Conservation (phyloP, 768 basidiomycete species). For the Auricularia sp. region DNA sequence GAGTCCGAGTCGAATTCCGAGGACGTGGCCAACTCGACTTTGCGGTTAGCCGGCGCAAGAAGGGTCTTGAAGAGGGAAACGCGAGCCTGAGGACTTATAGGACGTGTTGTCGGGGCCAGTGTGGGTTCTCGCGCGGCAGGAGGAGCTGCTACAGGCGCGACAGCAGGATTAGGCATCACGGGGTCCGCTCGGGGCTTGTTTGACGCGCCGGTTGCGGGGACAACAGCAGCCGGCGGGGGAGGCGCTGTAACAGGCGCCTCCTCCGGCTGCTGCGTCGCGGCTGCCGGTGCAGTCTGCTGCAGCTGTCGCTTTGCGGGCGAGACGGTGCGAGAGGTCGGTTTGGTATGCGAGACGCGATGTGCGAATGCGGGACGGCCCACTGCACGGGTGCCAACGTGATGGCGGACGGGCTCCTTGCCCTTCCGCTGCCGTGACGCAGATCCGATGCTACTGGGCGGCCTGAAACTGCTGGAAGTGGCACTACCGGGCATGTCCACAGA, state of each 20-base stretch:
- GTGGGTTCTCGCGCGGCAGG: background rate
- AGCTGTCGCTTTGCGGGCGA: background rate
- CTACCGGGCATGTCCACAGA: background rate
- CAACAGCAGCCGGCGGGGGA: background rate
- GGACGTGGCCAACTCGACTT: slow-evolving; percentile 21
- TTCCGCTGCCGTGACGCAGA: background rate
- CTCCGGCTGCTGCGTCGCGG: background rate
- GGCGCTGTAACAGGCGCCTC: background rate
- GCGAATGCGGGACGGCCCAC: background rate
- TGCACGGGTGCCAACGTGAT: background rate
- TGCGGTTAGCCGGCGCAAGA: slow-evolving; percentile 2
- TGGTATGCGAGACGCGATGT: background rate
- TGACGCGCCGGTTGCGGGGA: background rate
- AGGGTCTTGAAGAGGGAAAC: background rate
- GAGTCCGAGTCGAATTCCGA: slow-evolving; percentile 44
- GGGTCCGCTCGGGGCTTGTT: background rate
- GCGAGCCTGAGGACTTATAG: background rate
- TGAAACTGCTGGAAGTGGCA: background rate
- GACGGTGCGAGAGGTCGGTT: background rate
- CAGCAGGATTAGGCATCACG: slow-evolving; percentile 2
- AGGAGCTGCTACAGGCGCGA: background rate
- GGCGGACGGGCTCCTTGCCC: background rate
- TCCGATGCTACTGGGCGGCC: background rate
- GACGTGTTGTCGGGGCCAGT: background rate
- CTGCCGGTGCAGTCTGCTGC: background rate